Evolutionary conservation across 1,139 yeast species (phyloP).

Genomic region (Pichia sp.): DNA sequence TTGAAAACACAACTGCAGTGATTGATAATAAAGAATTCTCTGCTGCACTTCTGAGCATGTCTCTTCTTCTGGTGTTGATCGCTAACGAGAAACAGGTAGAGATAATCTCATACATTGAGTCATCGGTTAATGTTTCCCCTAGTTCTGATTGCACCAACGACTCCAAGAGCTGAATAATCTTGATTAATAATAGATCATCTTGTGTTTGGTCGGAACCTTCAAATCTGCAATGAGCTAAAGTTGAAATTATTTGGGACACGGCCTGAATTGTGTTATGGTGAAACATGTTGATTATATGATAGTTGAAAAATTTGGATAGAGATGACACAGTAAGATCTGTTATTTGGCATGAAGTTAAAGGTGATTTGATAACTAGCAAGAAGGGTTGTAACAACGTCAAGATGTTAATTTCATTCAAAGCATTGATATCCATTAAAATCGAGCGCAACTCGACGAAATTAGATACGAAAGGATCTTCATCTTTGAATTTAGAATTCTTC

Average conservation of each 20-base stretch:
- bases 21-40: slow-evolving; percentile 75
- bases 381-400: slow-evolving; percentile 80
- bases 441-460: slow-evolving; percentile 75
- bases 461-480: slow-evolving; percentile 60
- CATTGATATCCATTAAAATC: slow-evolving; percentile 51
- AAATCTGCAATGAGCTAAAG: slow-evolving; percentile 89
- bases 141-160: slow-evolving; percentile 56
- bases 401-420: slow-evolving; percentile 55
- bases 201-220: slow-evolving; percentile 92
- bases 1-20: slow-evolving; percentile 59
- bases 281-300: slow-evolving; percentile 40
- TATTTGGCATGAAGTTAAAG: slow-evolving; percentile 77
- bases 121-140: slow-evolving; percentile 63
- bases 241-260: slow-evolving; percentile 55
- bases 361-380: slow-evolving; percentile 74
- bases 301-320: slow-evolving; percentile 57
- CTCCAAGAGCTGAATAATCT: slow-evolving; percentile 72
- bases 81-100: slow-evolving; percentile 91
- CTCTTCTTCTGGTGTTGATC: slow-evolving; percentile 87
- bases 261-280: slow-evolving; percentile 45
- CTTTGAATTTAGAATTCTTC: slow-evolving; percentile 19
- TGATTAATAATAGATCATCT: slow-evolving; percentile 85
- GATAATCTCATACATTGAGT: slow-evolving; percentile 78
- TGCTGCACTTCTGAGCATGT: slow-evolving; percentile 81
- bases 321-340: slow-evolving; percentile 79